Percentiles rank a stretch among this genome's conserved stretches.
phyloP scores from a whole-genome alignment of 2,329 filamentous ascomycete genomes.

The Colletotrichum godetiae region DNA sequence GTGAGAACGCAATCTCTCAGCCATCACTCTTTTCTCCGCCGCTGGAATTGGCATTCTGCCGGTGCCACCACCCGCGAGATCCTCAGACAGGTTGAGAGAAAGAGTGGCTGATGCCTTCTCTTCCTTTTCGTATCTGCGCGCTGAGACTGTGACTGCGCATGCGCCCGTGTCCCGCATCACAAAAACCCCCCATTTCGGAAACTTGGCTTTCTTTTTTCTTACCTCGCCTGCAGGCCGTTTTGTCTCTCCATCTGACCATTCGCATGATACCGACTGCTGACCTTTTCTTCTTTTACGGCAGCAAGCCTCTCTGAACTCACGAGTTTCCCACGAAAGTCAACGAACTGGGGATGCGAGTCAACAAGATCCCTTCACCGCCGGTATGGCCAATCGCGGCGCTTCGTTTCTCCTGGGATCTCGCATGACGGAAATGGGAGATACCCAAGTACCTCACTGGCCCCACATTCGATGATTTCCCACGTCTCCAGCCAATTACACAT shows the following conservation, averaged over 20 bases:
- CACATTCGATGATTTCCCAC: constrained; percentile 10
- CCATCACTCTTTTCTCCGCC: neutral
- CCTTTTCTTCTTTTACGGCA: constrained; percentile 2
- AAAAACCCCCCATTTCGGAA: neutral
- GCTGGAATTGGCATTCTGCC: neutral
- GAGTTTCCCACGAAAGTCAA: neutral
- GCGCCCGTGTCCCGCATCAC: neutral
- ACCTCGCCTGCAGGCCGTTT: constrained; percentile 4
- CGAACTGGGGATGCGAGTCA: neutral
- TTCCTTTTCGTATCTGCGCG: neutral
- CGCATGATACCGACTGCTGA: neutral
- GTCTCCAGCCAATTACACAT: neutral
- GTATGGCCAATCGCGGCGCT: neutral
- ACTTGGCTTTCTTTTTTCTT: neutral
- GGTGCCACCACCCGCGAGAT: neutral
- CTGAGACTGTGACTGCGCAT: neutral
- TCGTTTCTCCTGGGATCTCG: constrained; percentile 2
- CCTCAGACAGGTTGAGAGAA: neutral
- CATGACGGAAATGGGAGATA: neutral
- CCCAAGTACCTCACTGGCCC: neutral
- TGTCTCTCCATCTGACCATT: constrained; percentile 26
- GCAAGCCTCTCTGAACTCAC: neutral
- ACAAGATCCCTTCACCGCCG: neutral
- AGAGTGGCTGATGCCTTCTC: neutral
- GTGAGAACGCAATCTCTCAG: neutral